Conservation (phyloP, 805 yeast genomes). For the Sungouiella blattae region DNA sequence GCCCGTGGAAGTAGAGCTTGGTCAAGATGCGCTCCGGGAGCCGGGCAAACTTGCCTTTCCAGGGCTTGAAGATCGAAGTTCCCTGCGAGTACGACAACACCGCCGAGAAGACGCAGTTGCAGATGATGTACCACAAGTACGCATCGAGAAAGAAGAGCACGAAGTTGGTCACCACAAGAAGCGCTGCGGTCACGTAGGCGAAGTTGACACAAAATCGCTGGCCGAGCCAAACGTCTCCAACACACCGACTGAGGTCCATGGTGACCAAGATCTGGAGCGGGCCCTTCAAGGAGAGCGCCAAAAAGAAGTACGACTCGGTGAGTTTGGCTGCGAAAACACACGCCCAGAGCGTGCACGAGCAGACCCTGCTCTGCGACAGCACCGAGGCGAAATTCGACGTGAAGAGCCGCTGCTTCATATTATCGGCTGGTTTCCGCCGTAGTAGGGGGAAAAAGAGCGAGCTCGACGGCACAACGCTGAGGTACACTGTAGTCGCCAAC, state of each 20-base stretch:
- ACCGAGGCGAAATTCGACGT: constrained; percentile 25
- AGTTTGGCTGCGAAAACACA: constrained; percentile 32
- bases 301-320: constrained; percentile 33
- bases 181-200: constrained; percentile 21
- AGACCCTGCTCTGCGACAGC: constrained; percentile 17
- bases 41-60: constrained; percentile 33
- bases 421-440: constrained; percentile 5
- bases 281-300: constrained; percentile 33
- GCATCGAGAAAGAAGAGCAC: constrained; percentile 37
- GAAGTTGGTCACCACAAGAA: constrained; percentile 26
- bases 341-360: constrained; percentile 28
- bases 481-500: constrained; percentile 24
- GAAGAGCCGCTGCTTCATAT: constrained; percentile 13
- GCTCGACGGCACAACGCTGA: constrained; percentile 26
- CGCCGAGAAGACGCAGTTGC: constrained; percentile 34
- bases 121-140: constrained; percentile 38
- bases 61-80: constrained; percentile 34
- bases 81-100: constrained; percentile 30
- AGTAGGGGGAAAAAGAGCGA: constrained; percentile 14
- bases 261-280: constrained; percentile 27
- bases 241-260: constrained; percentile 26
- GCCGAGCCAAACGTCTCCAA: constrained; percentile 25
- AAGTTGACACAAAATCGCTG: constrained; percentile 25
- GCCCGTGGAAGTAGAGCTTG: constrained; percentile 19
- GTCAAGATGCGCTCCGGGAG: constrained; percentile 33